Evolutionary conservation across 2,329 filamentous ascomycete species (phyloP).

Genomic region (Fusarium pseudoanthophilum): DNA sequence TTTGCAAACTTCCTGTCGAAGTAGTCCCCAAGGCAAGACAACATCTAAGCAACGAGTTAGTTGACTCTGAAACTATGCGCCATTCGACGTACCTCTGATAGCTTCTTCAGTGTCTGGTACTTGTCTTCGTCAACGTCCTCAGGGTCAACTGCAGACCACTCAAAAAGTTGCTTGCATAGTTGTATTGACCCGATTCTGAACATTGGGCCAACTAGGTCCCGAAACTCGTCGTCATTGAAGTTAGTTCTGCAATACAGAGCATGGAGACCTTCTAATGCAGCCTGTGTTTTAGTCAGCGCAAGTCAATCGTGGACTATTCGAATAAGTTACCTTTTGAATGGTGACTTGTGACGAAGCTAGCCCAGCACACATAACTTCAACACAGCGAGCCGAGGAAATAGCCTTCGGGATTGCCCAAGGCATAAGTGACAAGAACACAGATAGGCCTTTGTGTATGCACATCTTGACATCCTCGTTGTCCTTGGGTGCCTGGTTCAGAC

Average conservation of each 20-base stretch:
- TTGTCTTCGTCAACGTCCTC: conserved; percentile 90
- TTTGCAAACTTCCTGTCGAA: conserved; percentile 80
- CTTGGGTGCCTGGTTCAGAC: conserved; percentile 72
- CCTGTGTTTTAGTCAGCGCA: conserved; percentile 57
- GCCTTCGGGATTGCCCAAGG: conserved; percentile 90
- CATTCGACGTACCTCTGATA: conserved; percentile 77
- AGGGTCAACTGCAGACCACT: conserved; percentile 82
- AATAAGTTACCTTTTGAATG: conserved; percentile 72
- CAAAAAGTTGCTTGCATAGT: conserved; percentile 78
- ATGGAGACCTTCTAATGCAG: conserved; percentile 84
- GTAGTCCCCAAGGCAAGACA: conserved; percentile 86
- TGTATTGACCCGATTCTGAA: conserved; percentile 77
- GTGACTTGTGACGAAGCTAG: conserved; percentile 76
- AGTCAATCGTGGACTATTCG: neutral
- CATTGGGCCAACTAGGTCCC: conserved; percentile 80
- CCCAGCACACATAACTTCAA: conserved; percentile 76
- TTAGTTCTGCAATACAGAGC: conserved; percentile 80
- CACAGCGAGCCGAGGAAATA: conserved; percentile 75
- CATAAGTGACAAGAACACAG: conserved; percentile 81
- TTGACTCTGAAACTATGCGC: neutral
- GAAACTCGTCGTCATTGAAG: conserved; percentile 81
- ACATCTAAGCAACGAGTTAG: conserved; percentile 64
- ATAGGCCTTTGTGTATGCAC: conserved; percentile 80
- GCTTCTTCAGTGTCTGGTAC: conserved; percentile 91
- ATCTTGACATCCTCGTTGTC: conserved; percentile 73